Conservation (phyloP, 768 basidiomycete genomes). For the Rubroboletus satanas region DNA sequence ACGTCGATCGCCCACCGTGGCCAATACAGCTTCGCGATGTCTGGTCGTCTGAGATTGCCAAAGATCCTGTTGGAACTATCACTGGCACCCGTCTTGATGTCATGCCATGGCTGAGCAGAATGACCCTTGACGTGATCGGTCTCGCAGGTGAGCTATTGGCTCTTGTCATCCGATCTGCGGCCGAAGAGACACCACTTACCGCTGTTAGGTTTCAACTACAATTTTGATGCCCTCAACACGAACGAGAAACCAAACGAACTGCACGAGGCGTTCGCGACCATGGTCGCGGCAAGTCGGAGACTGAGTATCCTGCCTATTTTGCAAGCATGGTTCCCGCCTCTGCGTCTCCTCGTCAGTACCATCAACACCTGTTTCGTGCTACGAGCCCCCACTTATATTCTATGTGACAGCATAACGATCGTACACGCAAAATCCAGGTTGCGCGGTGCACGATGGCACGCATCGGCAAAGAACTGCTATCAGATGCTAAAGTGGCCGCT, state of each 20-base stretch:
- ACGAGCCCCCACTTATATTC: neutral
- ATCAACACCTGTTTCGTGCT: neutral
- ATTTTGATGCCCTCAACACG: conserved; percentile 31
- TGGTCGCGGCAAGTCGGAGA: no score
- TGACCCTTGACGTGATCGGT: conserved; percentile 27
- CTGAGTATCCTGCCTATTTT: no score
- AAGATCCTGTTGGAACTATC: conserved; percentile 16
- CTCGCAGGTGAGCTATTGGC: conserved; percentile 29
- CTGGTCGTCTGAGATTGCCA: conserved; percentile 34
- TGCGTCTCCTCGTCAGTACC: conserved; percentile 27
- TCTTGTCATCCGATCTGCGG: neutral
- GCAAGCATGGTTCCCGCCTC: no score
- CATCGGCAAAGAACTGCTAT: conserved; percentile 48
- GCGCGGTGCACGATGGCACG: conserved; percentile 43
- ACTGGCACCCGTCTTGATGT: conserved; percentile 26
- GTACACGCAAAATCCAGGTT: conserved; percentile 10
- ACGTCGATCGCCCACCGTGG: neutral
- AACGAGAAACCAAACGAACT: neutral
- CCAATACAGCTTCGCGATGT: conserved; percentile 40
- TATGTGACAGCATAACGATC: conserved; percentile 21
- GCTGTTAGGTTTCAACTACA: conserved; percentile 33
- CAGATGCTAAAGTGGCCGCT: conserved; percentile 44
- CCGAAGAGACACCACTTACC: neutral
- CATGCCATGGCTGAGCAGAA: conserved; percentile 27
- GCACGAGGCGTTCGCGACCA: no score